Evolutionary conservation across 208 protist species (phyloP), one percentile per base, ranked within the genome.

Genomic region (Acanthamoeba lenticulata): DNA sequence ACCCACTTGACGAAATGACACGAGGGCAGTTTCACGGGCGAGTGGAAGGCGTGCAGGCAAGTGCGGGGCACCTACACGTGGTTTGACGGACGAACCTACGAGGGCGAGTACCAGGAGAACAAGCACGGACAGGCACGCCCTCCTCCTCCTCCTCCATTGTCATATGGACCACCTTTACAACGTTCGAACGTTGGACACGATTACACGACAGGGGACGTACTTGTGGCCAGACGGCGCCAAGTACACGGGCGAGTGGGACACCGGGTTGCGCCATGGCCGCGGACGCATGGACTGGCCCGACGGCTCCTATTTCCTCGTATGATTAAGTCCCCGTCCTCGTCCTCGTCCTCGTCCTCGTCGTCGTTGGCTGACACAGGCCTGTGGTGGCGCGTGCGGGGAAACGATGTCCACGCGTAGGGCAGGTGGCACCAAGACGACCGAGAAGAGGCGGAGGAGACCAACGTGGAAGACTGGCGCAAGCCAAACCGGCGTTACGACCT

Each of bases 211-310:
- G 74, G 74, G 74, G 38, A 85, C 38, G 38, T 85, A 85, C 42
- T 38, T 40, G 21, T 85, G 74, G 74, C 1, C 74, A 13, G 45
- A 85, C 34, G 74, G 74, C 4, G 36, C 21, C 34, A 24, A 29
- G 9, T 85, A 85, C 32, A 55, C 45, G 38, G 74, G 74, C 29
- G 42, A 27, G 1, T 85, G 74, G 74, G 45, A 85, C 21, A 11
- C 24, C 1, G 74, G 74, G 7, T 24, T 57, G 74, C 74, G 74
- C 7, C 74, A 85, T 0, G 74, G 74, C 21, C 27, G 52, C 27
- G 74, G 74, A 6, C 15, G 45, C n/a, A 85, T 85, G 40, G 45
- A 45, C 52, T 85, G 74, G 74, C 74, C 74, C 21, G 74, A 85
- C 74, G 74, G 74, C 34, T 52, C 74, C 74, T 85, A 29, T 19